These are phyloP conservation scores for Xylariaceae sp. DNA, from an alignment of 2,329 filamentous ascomycete genomes.

Conservation along the genomic window DNA sequence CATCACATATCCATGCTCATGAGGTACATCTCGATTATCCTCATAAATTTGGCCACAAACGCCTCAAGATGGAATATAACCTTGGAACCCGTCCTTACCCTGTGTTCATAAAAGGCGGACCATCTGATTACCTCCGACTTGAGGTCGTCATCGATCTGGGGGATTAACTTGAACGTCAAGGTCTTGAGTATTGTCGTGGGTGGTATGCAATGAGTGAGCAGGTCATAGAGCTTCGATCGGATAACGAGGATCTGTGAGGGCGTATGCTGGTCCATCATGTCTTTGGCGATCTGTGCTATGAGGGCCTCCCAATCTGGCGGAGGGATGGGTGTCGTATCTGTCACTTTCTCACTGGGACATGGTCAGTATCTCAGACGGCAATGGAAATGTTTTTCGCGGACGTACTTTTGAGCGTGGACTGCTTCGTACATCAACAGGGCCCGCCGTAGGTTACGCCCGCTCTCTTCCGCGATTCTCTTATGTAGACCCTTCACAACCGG, in stretches of 20 bases:
- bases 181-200: slow-evolving; percentile 91
- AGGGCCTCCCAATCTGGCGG: slow-evolving; percentile 96
- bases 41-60: slow-evolving; percentile 98
- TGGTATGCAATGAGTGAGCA: slow-evolving; percentile 95
- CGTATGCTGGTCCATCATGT: slow-evolving; percentile 91
- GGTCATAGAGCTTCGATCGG: slow-evolving; percentile 90
- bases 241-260: slow-evolving; percentile 83
- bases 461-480: slow-evolving; percentile 80
- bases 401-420: slow-evolving; percentile 93
- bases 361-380: slow-evolving; percentile 32
- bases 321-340: slow-evolving; percentile 81
- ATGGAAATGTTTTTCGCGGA: slow-evolving; percentile 4
- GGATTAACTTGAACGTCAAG: slow-evolving; percentile 86
- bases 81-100: slow-evolving; percentile 86
- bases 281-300: slow-evolving; percentile 81
- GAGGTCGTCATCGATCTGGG: slow-evolving; percentile 78
- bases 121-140: slow-evolving; percentile 92
- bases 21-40: slow-evolving; percentile 82
- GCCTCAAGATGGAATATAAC: slow-evolving; percentile 97
- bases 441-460: slow-evolving; percentile 81
- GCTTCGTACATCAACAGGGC: slow-evolving; percentile 96
- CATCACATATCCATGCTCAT: slow-evolving; percentile 75
- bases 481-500: slow-evolving; percentile 70
- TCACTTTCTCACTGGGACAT: slow-evolving; percentile 73
- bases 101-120: slow-evolving; percentile 96